These are phyloP conservation scores for Ceratobasidium papillatum DNA, from an alignment of 1,284 basidiomycete species.

Conservation along the genomic window DNA sequence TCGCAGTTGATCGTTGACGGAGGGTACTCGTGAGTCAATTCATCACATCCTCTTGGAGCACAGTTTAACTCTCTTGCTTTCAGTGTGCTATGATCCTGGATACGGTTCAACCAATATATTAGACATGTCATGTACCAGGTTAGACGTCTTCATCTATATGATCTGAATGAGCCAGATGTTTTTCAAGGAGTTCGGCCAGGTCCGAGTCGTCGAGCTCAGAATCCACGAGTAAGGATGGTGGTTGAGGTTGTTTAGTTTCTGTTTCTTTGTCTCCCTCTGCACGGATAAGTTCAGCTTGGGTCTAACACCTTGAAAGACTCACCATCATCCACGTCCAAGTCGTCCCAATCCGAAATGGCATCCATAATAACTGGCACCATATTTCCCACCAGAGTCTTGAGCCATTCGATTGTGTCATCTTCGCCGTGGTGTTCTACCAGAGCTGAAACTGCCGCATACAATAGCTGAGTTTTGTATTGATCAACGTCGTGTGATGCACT, in stretches of 20 bases:
- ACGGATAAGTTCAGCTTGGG: background rate
- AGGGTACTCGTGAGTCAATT: constrained; percentile 24
- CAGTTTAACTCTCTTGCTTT: background rate
- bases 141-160: constrained; percentile 13
- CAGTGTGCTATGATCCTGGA: background rate
- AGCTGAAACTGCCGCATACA: constrained; percentile 24
- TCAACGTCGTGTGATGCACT: background rate
- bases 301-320: background rate
- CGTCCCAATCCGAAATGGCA: constrained; percentile 27
- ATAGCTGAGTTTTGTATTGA: constrained; percentile 14
- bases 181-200: constrained; percentile 17
- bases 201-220: constrained; percentile 17
- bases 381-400: constrained; percentile 29
- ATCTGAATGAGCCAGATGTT: background rate
- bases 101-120: background rate
- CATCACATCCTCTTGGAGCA: background rate
- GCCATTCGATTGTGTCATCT: background rate
- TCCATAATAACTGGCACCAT: constrained; percentile 32
- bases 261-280: background rate
- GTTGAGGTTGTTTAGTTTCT: background rate
- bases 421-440: constrained; percentile 9
- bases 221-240: background rate
- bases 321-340: background rate
- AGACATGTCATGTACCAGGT: background rate
- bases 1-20: constrained; percentile 31